These are phyloP conservation scores for Phytophthora niederhauseri DNA, from an alignment of 352 stramenopile species.

Conservation along the genomic window DNA sequence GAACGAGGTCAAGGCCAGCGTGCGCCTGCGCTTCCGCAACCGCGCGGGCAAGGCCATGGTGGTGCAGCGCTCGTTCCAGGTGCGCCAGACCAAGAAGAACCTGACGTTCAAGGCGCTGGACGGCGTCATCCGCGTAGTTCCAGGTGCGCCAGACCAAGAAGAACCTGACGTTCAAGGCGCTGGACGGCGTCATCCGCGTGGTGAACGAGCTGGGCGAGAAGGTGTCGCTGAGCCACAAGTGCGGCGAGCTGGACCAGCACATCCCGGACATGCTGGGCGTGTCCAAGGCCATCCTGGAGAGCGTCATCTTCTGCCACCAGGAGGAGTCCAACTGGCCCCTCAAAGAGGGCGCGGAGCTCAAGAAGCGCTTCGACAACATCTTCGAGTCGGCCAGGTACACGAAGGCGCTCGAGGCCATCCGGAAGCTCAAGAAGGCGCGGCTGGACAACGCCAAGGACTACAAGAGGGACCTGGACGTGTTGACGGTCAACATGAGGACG, in stretches of 20 bases:
- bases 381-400: constrained; percentile 99
- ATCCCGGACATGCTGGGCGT: constrained; percentile 97
- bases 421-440: constrained; percentile 93
- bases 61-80: constrained; percentile 95
- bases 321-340: constrained; percentile 98
- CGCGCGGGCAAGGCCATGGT: constrained; percentile 88
- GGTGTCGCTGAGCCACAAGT: constrained; percentile 95
- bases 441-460: constrained; percentile 90
- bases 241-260: constrained; percentile 93
- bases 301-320: constrained; percentile 99
- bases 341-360: constrained; percentile 95
- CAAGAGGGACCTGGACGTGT: constrained; percentile 92
- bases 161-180: constrained; percentile 93
- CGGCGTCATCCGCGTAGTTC: too few relatives aligned
- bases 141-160: constrained; percentile 95
- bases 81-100: constrained; percentile 92
- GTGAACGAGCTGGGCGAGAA: constrained; percentile 92
- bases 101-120: constrained; percentile 97
- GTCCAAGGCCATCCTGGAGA: constrained; percentile 98
- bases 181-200: constrained; percentile 95
- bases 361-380: constrained; percentile 99
- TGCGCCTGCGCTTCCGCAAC: constrained; percentile 95
- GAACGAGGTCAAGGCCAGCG: constrained; percentile 93
- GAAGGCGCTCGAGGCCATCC: constrained; percentile 97
- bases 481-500: constrained; percentile 86